These are phyloP conservation scores for Sporisorium scitamineum DNA, from an alignment of 1,284 basidiomycete species.

Conservation along the genomic window DNA sequence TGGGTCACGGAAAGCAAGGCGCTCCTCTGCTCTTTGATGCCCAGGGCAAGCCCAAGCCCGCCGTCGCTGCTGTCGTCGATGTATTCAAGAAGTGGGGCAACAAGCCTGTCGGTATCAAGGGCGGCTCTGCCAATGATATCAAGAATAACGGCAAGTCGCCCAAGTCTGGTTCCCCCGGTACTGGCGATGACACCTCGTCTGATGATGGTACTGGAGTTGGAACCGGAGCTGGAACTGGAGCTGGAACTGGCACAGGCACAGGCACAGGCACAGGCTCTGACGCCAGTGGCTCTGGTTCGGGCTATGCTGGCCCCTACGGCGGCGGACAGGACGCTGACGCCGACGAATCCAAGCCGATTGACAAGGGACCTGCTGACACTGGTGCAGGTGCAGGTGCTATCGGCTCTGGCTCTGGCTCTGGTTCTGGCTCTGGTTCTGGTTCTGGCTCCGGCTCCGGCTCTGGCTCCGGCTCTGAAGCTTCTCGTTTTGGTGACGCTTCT, in stretches of 20 bases:
- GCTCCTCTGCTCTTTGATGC: conserved; percentile 41
- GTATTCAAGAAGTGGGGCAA: conserved; percentile 52
- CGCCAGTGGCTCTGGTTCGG: conserved; percentile 7
- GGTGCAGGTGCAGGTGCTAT: conserved; percentile 13
- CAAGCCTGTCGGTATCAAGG: conserved; percentile 41
- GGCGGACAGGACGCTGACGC: not conserved
- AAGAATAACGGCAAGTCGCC: conserved; percentile 4
- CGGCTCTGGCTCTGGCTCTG: conserved; percentile 19
- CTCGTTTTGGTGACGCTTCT: not conserved
- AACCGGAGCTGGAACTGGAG: not conserved
- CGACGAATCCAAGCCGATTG: not conserved
- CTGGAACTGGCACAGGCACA: not conserved
- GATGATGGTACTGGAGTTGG: not conserved
- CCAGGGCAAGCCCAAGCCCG: conserved; percentile 41
- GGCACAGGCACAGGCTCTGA: conserved; percentile 21
- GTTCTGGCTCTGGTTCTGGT: conserved; percentile 6
- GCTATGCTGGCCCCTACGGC: not conserved
- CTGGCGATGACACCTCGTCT: not conserved
- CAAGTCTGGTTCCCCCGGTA: not conserved
- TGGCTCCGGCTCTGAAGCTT: not conserved
- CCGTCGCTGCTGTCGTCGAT: conserved; percentile 44
- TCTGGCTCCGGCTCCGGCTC: conserved; percentile 5
- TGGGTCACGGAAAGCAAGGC: conserved; percentile 28
- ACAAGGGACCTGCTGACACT: conserved; percentile 13
- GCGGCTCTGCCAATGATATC: conserved; percentile 21